Percentiles rank a stretch among this genome's conserved stretches.
phyloP scores from a whole-genome alignment of 257 asterid genomes.

The Craterostigma plantagineum region DNA sequence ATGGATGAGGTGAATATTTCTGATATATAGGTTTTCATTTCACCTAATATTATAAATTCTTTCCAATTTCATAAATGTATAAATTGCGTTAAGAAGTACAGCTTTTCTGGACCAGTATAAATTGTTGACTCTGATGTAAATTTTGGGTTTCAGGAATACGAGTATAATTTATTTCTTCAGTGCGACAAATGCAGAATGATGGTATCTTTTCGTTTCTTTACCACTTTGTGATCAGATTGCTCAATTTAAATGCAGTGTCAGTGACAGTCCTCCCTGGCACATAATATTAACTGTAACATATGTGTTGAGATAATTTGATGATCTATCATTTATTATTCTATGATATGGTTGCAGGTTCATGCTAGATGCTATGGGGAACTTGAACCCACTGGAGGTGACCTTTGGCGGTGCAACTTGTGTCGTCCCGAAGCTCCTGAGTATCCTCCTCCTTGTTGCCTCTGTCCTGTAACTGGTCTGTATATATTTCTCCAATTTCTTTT shows the following conservation, averaged over 20 bases:
- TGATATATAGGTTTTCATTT: conserved; percentile 1
- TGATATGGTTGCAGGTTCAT: conserved; percentile 58
- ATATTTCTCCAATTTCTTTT: conserved; percentile 5
- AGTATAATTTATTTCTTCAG: conserved; percentile 91
- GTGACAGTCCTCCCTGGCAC: no score
- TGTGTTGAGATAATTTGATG: no score
- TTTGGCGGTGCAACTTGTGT: conserved; percentile 98
- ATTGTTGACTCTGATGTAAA: no score
- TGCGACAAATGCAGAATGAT: conserved; percentile 99
- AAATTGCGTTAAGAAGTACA: no score
- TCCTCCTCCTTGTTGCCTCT: conserved; percentile 78
- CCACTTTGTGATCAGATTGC: no score
- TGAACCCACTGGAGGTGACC: conserved; percentile 67
- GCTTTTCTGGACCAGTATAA: no score
- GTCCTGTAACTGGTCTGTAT: conserved; percentile 73
- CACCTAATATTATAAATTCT: not conserved
- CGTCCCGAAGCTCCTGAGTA: conserved; percentile 82
- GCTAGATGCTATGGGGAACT: conserved; percentile 95
- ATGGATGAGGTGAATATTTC: conserved; percentile 77
- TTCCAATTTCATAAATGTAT: no score
- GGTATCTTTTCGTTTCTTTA: conserved; percentile 30
- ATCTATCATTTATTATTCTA: not conserved
- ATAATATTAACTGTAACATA: no score
- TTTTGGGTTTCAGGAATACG: conserved; percentile 69
- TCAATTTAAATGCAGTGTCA: no score